Evolutionary conservation across 2,329 filamentous ascomycete species (phyloP).

Genomic region (Alternaria sp.): DNA sequence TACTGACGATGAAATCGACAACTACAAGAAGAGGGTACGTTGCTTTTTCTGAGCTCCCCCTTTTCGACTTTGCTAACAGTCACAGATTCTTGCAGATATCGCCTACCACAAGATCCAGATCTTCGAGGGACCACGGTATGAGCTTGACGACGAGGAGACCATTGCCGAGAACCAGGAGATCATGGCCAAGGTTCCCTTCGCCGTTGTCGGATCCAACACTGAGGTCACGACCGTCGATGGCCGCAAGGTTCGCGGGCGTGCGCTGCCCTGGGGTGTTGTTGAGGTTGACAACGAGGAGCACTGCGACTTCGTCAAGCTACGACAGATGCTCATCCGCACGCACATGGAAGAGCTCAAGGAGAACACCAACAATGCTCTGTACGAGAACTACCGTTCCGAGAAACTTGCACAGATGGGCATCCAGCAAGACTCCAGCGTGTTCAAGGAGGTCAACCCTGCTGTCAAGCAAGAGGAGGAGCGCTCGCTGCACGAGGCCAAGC

Average conservation of each 20-base stretch:
- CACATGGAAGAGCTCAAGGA: conserved; percentile 99
- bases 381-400: conserved; percentile 99
- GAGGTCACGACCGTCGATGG: conserved; percentile 92
- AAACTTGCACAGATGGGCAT: conserved; percentile 99
- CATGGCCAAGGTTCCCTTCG: conserved; percentile 99
- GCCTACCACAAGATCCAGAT: conserved; percentile 98
- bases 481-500: conserved; percentile 97
- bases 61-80: conserved; percentile 20
- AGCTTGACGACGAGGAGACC: conserved; percentile 98
- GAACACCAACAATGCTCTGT: conserved; percentile 98
- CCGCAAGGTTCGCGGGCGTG: conserved; percentile 92
- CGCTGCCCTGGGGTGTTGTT: conserved; percentile 98
- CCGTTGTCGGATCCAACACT: conserved; percentile 94
- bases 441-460: conserved; percentile 99
- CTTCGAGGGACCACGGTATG: conserved; percentile 97
- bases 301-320: conserved; percentile 99
- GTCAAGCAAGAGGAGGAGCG: conserved; percentile 99
- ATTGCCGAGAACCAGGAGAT: conserved; percentile 99
- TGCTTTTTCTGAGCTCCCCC: background rate
- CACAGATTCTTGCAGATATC: conserved; percentile 93
- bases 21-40: conserved; percentile 96
- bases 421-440: conserved; percentile 96
- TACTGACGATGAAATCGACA: conserved; percentile 92
- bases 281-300: conserved; percentile 99
- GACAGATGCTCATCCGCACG: conserved; percentile 99